Evolutionary conservation across 2,329 filamentous ascomycete species (phyloP), one percentile per base, ranked within the genome.

Genomic region (Fonsecaea multimorphosa): DNA sequence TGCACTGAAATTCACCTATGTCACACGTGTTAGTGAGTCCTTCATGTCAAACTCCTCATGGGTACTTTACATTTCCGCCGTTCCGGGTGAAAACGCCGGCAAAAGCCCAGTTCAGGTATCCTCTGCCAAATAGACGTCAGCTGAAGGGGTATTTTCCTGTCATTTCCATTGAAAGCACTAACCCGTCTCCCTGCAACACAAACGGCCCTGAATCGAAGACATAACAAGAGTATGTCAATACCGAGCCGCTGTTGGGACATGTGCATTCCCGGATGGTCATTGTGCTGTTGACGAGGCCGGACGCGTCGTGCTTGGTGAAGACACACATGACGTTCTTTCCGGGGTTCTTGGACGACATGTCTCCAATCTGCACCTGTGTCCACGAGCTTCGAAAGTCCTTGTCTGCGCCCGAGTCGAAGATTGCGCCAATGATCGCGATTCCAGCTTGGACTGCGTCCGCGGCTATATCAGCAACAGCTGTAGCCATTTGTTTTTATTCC

Each of bases 311-410:
- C 19, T 63, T 51, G n/a, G 54, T 46, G 54, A 46, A 63, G n/a
- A 63, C 53, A 14, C 58, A 29, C 61, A 63, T 63, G 32, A 63
- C 49, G 19, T 63, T 63, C 53, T 63, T 63, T 3, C 54, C 36
- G 8, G 61, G 61, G 40, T 63, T 63, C 6, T 34, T 55, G 5
- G 61, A 38, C 32, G 52, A 16, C 16, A 63, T 27, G 53, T 44
- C 34, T 22, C 53, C 61, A 2, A 57, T 29, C 32, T 58, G 52
- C 8, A 40, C 44, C n/a, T 58, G 61, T 14, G 61, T 63, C 61
- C 61, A 63, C 14, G 38, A 24, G 27, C 44, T 58, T 22, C 61
- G 61, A 32, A 52, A 63, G 19, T 58, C 32, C 34, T 63, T 40
- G 12, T 63, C 61, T 9, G 32, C 38, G 24, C 58, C 38, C 24